Evolutionary conservation across 2,329 filamentous ascomycete species (phyloP).

Genomic region (Ceratocystis variospora): DNA sequence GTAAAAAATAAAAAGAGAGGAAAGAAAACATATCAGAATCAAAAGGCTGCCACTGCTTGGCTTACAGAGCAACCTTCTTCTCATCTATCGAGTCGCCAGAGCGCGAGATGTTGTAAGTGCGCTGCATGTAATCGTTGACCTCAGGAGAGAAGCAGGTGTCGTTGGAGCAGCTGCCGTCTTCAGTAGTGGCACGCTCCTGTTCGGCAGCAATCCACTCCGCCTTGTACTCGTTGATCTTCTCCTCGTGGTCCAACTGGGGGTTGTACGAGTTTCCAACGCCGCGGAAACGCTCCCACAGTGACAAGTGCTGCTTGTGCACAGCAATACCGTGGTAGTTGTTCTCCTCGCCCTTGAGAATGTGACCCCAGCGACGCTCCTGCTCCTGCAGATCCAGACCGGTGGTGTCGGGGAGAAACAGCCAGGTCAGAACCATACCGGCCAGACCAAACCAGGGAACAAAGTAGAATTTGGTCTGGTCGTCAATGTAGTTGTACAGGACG

Average conservation of each 20-base stretch:
- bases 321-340: slow-evolving; percentile 86
- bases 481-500: slow-evolving; percentile 90
- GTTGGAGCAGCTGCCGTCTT: slow-evolving; percentile 27
- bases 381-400: slow-evolving; percentile 94
- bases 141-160: slow-evolving; percentile 21
- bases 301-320: slow-evolving; percentile 77
- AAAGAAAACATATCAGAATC: not conserved
- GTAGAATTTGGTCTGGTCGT: slow-evolving; percentile 70
- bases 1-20: not conserved
- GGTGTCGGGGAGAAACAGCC: slow-evolving; percentile 84
- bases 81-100: slow-evolving; percentile 12
- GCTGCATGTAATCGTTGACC: slow-evolving; percentile 18
- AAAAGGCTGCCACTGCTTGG: not conserved
- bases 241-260: slow-evolving; percentile 65
- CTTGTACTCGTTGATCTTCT: slow-evolving; percentile 73
- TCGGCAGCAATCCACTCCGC: slow-evolving; percentile 45
- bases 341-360: slow-evolving; percentile 63
- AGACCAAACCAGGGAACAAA: slow-evolving; percentile 94
- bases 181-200: slow-evolving; percentile 34
- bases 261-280: slow-evolving; percentile 74
- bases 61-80: slow-evolving; percentile 10
- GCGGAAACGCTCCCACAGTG: slow-evolving; percentile 69
- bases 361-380: slow-evolving; percentile 86
- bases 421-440: slow-evolving; percentile 68
- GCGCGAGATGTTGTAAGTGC: slow-evolving; percentile 5